phyloP scores from a whole-genome alignment of 2,329 filamentous ascomycete genomes.

The Colletotrichum filicis region DNA sequence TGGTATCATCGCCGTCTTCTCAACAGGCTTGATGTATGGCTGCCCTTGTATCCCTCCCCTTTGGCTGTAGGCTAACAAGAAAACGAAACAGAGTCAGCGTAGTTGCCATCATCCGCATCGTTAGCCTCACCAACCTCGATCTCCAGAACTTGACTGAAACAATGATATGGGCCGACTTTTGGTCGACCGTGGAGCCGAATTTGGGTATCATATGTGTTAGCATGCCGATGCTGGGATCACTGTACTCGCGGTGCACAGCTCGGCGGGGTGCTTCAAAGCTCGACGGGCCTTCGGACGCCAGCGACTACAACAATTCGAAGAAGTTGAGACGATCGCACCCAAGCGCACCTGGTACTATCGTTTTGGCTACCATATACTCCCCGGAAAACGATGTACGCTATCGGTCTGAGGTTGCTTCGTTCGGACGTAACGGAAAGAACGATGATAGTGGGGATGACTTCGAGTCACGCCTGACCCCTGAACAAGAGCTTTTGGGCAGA shows the following conservation, averaged over 20 bases:
- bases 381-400: not conserved
- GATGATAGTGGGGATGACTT: not conserved
- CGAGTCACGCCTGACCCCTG: not conserved
- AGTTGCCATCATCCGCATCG: conserved; percentile 39
- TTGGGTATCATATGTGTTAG: conserved; percentile 39
- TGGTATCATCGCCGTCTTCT: conserved; percentile 41
- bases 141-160: conserved; percentile 38
- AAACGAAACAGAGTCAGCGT: conserved; percentile 35
- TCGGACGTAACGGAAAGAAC: not conserved
- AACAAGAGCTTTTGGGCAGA: not conserved
- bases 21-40: conserved; percentile 41
- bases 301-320: not conserved
- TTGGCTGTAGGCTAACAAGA: not conserved
- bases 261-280: not conserved
- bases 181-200: conserved; percentile 37
- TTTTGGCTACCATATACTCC: not conserved
- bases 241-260: not conserved
- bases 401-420: not conserved
- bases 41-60: not conserved
- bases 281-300: not conserved
- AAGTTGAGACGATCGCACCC: not conserved
- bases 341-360: not conserved
- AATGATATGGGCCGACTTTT: conserved; percentile 40
- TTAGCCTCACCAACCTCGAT: conserved; percentile 38
- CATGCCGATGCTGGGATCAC: conserved; percentile 35